Conservation (phyloP, 768 basidiomycete species). For the Boletus huronensis region DNA sequence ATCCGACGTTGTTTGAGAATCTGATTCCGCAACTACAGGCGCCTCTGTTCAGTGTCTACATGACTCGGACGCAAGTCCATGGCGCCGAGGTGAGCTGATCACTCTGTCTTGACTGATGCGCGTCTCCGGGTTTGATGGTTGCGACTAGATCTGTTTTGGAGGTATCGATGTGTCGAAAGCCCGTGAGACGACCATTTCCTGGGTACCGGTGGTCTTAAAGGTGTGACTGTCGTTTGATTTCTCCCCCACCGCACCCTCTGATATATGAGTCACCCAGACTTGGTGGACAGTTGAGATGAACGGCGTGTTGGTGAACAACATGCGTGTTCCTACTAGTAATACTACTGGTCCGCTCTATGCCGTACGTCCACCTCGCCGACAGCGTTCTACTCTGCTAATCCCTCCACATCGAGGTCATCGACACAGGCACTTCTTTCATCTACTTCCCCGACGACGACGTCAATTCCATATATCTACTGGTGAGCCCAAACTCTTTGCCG, state of each 20-base stretch:
- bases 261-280: slow-evolving; percentile 36
- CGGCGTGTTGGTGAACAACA: slow-evolving; percentile 37
- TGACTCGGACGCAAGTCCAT: slow-evolving; percentile 38
- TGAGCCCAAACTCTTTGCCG: slow-evolving; percentile 15
- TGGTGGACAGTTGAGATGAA: slow-evolving; percentile 59
- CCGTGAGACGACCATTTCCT: slow-evolving; percentile 21
- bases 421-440: slow-evolving; percentile 65
- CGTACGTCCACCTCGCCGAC: slow-evolving; percentile 15
- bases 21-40: slow-evolving; percentile 43
- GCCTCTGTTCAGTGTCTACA: slow-evolving; percentile 57
- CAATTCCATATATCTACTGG: slow-evolving; percentile 43
- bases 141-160: slow-evolving; percentile 22
- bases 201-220: slow-evolving; percentile 38
- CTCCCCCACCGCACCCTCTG: neutral
- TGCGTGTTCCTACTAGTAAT: neutral
- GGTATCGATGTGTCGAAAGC: slow-evolving; percentile 36
- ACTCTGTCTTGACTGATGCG: neutral
- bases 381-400: neutral
- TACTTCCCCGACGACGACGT: slow-evolving; percentile 50
- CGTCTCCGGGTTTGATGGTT: neutral
- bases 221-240: slow-evolving; percentile 16
- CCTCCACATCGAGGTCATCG: slow-evolving; percentile 46
- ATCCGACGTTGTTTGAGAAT: slow-evolving; percentile 64
- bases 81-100: slow-evolving; percentile 46
- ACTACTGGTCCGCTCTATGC: neutral